phyloP scores from a whole-genome alignment of 495 filamentous ascomycete species.

The Aspergillus conjunctus region DNA sequence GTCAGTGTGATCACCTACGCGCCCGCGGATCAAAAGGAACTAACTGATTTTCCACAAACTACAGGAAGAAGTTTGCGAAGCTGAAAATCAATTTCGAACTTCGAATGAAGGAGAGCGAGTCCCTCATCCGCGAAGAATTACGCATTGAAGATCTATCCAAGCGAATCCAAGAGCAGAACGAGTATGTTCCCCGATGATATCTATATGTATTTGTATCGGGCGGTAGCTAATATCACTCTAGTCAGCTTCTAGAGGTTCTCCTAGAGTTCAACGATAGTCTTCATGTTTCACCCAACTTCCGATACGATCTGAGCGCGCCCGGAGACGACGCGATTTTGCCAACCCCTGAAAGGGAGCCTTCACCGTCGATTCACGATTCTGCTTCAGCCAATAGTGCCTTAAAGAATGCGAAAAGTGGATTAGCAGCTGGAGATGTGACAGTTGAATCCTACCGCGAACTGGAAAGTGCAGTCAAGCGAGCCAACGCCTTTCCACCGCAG shows the following conservation, averaged over 20 bases:
- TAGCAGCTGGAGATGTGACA: slow-evolving; percentile 46
- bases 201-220: neutral
- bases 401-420: slow-evolving; percentile 47
- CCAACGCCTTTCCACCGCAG: slow-evolving; percentile 42
- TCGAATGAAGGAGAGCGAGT: slow-evolving; percentile 76
- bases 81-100: slow-evolving; percentile 83
- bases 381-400: slow-evolving; percentile 42
- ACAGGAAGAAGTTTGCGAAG: slow-evolving; percentile 94
- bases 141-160: slow-evolving; percentile 74
- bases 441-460: slow-evolving; percentile 39
- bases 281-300: slow-evolving; percentile 71
- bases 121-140: slow-evolving; percentile 74
- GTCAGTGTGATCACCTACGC: slow-evolving; percentile 25
- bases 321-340: slow-evolving; percentile 42
- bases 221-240: slow-evolving; percentile 35
- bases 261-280: slow-evolving; percentile 81
- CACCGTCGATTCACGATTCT: slow-evolving; percentile 41
- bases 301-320: slow-evolving; percentile 61
- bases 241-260: slow-evolving; percentile 79
- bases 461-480: slow-evolving; percentile 43
- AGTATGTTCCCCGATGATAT: slow-evolving; percentile 50
- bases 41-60: slow-evolving; percentile 39
- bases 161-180: slow-evolving; percentile 83
- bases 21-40: neutral
- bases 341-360: slow-evolving; percentile 41